Percentiles rank a stretch among this genome's conserved stretches.
Conservation (phyloP, 129 eudicot genomes). For the Chrysanthemum lavandulifolium region DNA sequence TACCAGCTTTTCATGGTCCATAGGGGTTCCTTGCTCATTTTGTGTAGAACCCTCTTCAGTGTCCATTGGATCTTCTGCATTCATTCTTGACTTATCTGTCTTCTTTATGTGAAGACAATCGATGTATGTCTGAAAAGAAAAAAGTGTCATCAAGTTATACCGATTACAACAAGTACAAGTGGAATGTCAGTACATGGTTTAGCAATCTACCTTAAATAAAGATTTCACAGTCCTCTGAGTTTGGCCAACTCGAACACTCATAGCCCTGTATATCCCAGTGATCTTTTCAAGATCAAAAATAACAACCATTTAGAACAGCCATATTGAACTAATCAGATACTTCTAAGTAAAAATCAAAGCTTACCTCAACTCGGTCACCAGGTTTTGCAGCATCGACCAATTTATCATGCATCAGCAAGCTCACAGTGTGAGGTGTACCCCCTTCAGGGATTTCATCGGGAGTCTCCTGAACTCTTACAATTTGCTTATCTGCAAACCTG, state of each 20-base stretch:
- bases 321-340: neutral
- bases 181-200: neutral
- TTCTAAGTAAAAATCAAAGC: neutral
- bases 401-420: conserved; percentile 97
- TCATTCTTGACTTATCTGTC: conserved; percentile 89
- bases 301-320: conserved; percentile 6
- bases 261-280: conserved; percentile 94
- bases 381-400: conserved; percentile 95
- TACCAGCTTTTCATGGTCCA: conserved; percentile 56
- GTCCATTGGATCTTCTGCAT: conserved; percentile 73
- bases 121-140: conserved; percentile 69
- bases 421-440: conserved; percentile 97
- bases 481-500: conserved; percentile 96
- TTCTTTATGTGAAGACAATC: conserved; percentile 96
- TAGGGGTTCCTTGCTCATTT: conserved; percentile 46
- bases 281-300: conserved; percentile 47
- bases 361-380: conserved; percentile 98
- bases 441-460: conserved; percentile 99
- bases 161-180: neutral
- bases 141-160: neutral
- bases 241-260: conserved; percentile 93
- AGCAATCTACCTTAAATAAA: conserved; percentile 45
- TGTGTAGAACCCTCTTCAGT: conserved; percentile 44
- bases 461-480: conserved; percentile 92
- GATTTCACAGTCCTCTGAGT: conserved; percentile 17